Base-by-base conservation (phyloP, 768 basidiomycete genomes). In the Dentipellis sp. region DNA sequence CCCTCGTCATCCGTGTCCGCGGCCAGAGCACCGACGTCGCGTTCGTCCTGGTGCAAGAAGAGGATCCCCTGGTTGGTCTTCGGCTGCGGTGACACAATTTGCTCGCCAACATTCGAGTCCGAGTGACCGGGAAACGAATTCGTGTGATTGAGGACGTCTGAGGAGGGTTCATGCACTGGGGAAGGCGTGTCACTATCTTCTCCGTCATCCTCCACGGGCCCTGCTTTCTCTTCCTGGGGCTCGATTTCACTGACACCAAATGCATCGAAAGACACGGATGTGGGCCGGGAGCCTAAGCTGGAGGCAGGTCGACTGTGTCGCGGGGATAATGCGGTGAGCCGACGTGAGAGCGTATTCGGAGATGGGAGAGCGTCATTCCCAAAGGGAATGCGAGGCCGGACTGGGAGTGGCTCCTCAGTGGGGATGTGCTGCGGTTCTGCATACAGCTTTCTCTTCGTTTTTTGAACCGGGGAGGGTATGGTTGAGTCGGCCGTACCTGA, bases 401-500 rank as follows among this genome's bases (percentile, higher is more conserved):
- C 64, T 3, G 60, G 64, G 6, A 67, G 58, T 10, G 61, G 54
- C 21, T 63, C 68, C 21, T 63, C 64, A 47, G 36, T 34, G 5
- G 55, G 35, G n/a, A 52, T 37, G n/a, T 46, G 37, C 6, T 46
- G 39, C 2, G 60, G 52, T 6, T 55, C 57, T 19, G 61, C 58
- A 37, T 59, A 66, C 12, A 67, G 62, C 50, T 63, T 70, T 54
- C 68, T 69, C 50, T 60, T 63, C 21, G 56, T 60, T 46, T 60
- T 65, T 12, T 69, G 70, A 34, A 70, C 56, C n/a, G 79, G 63
- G 62, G 86, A 69, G 1, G 86, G 84, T 14, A 81, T 64, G 17
- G 84, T 86, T 14, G 87, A 88, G 65, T 88, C 86, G 14, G 79
- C 84, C 29, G 86, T 80, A 53, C 87, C 86, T 22, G 23, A 14